Evolutionary conservation across 2,329 filamentous ascomycete species (phyloP).

Genomic region (Lachnellula arida): DNA sequence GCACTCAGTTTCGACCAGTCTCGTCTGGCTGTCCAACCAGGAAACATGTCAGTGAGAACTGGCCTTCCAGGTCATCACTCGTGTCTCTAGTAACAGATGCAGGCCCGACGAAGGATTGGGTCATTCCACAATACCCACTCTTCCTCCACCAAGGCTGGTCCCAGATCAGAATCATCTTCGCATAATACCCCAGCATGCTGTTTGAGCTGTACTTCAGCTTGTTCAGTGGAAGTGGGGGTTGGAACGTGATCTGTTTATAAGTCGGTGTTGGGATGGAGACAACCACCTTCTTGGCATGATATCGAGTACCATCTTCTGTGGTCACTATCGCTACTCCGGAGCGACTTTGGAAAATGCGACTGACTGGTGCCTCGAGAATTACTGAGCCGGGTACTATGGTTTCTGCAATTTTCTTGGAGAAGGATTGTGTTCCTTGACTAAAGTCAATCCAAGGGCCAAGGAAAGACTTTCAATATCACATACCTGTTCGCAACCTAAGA

Average conservation of each 20-base stretch:
- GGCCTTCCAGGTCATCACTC: constrained; percentile 37
- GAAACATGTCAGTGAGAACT: constrained; percentile 32
- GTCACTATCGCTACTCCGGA: constrained; percentile 5
- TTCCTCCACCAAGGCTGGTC: constrained; percentile 11
- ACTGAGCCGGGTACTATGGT: constrained; percentile 10
- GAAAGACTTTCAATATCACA: neutral
- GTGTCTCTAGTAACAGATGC: constrained; percentile 39
- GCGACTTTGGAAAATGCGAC: constrained; percentile 2
- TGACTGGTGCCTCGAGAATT: constrained; percentile 12
- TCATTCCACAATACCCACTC: constrained; percentile 35
- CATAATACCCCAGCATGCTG: constrained; percentile 40
- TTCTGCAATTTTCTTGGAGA: constrained; percentile 12
- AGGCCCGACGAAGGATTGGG: constrained; percentile 37
- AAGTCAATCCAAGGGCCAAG: no score
- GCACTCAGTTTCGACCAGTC: constrained; percentile 1
- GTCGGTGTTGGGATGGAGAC: constrained; percentile 46
- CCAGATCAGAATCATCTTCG: constrained; percentile 35
- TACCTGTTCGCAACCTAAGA: constrained; percentile 19
- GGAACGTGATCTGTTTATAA: constrained; percentile 42
- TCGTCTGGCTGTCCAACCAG: constrained; percentile 35
- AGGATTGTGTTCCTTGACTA: constrained; percentile 14
- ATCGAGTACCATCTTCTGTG: constrained; percentile 1
- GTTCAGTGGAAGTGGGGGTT: constrained; percentile 38
- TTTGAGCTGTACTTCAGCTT: constrained; percentile 34
- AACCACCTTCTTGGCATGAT: constrained; percentile 35